Evolutionary conservation across 2,329 filamentous ascomycete species (phyloP).

Genomic region (Hypoxylon sp.): DNA sequence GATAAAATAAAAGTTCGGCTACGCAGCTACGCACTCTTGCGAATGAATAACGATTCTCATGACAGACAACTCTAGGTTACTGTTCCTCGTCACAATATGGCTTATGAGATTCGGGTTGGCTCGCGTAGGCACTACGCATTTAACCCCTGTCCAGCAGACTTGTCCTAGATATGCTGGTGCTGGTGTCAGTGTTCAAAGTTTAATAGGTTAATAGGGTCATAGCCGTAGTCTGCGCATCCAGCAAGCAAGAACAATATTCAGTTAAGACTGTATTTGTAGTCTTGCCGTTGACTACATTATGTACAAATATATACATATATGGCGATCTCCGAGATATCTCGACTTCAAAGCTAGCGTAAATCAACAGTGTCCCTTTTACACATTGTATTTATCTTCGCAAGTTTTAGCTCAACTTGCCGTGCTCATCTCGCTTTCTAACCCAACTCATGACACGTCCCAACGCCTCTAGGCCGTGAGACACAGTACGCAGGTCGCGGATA

Average conservation of each 20-base stretch:
- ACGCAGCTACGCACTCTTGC: neutral
- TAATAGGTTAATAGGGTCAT: too few relatives aligned
- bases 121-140: neutral
- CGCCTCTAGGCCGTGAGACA: slow-evolving; percentile 5
- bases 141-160: neutral
- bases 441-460: slow-evolving; percentile 20
- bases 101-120: neutral
- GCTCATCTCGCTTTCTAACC: slow-evolving; percentile 33
- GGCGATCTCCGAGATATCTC: slow-evolving; percentile 1
- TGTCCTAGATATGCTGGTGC: too few relatives aligned
- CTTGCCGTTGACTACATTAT: neutral
- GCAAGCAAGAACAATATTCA: neutral
- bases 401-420: slow-evolving; percentile 10
- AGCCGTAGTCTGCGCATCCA: neutral
- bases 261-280: slow-evolving; percentile 1
- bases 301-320: slow-evolving; percentile 12
- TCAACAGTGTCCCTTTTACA: slow-evolving; percentile 2
- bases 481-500: neutral
- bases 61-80: neutral
- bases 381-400: slow-evolving; percentile 8
- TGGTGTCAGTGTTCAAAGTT: too few relatives aligned
- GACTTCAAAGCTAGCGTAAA: slow-evolving; percentile 11
- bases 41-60: slow-evolving; percentile 27
- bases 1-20: neutral
- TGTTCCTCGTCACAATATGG: too few relatives aligned